Conservation (phyloP, 1,284 basidiomycete genomes). For the Marasmius tenuissimus region DNA sequence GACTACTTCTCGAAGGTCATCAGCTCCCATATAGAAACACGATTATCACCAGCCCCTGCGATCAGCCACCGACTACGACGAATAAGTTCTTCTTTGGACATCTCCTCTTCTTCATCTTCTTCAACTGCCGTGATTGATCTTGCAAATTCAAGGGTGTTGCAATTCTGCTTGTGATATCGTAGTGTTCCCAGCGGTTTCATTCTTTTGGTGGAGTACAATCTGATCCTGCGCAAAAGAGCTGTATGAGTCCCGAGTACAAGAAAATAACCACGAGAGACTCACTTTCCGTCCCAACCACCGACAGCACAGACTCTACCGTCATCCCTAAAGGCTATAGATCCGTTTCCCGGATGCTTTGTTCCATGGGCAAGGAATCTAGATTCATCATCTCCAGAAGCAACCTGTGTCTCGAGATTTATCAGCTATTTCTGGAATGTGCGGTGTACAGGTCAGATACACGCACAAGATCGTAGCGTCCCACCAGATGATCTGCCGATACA, state of each 20-base stretch:
- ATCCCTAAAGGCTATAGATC: slow-evolving; percentile 69
- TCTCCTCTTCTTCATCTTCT: slow-evolving; percentile 52
- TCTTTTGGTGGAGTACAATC: slow-evolving; percentile 74
- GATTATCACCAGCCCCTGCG: slow-evolving; percentile 70
- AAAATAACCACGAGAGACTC: slow-evolving; percentile 24
- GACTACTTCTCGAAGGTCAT: slow-evolving; percentile 58
- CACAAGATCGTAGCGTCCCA: slow-evolving; percentile 66
- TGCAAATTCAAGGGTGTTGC: slow-evolving; percentile 73
- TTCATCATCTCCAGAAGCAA: slow-evolving; percentile 16
- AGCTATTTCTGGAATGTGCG: neutral
- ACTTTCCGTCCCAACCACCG: slow-evolving; percentile 91
- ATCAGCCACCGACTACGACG: slow-evolving; percentile 67
- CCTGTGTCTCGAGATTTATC: neutral
- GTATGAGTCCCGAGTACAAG: neutral
- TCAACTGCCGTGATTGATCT: slow-evolving; percentile 24
- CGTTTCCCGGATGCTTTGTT: slow-evolving; percentile 82
- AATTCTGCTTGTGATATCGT: slow-evolving; percentile 73
- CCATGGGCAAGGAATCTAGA: slow-evolving; percentile 35
- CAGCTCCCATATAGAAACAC: slow-evolving; percentile 78
- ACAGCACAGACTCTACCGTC: slow-evolving; percentile 78
- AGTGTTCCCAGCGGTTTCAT: slow-evolving; percentile 81
- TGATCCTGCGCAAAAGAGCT: slow-evolving; percentile 49
- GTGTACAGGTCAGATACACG: slow-evolving; percentile 34
- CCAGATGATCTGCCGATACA: slow-evolving; percentile 81
- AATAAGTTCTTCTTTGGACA: slow-evolving; percentile 49